Evolutionary conservation across 306 rosid species (phyloP), one percentile per base, ranked within the genome.

Genomic region (Cicer judaicum): DNA sequence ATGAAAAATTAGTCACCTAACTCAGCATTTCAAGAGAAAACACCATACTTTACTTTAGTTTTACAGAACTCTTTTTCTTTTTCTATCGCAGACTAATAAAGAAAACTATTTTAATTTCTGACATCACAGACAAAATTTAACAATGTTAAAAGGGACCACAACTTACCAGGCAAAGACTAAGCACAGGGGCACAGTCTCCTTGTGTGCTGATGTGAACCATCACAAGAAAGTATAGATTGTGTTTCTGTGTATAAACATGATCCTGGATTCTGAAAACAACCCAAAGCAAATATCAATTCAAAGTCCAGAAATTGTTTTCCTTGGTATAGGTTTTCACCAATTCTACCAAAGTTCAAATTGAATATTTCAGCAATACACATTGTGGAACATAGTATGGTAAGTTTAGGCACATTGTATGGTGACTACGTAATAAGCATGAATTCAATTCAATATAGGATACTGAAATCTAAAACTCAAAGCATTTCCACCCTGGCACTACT

Each of bases 131-230:
- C 46, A 34, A 57, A 64, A 53, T 47, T 72, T 40, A 40, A 47
- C 44, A 47, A 34, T 13, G 66, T 44, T 46, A 71, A 48, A 66
- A 44, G 77, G 52, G 76, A 74, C 10, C 44, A 50, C 44, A 64
- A 81, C 84, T 80, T 84, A 89, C 90, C 80, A 21, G 79, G 73
- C 63, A 54, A 66, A 64, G 72, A 16, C 86, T 89, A 89, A 3
- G 98, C 98, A 84, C 98, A 93, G 66, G 98, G 98, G 80, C 98
- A 93, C 39, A 93, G 86, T 84, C 98, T 86, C 87, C 85, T 88
- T 66, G 96, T 91, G 83, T 86, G 84, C 65, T 73, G 94, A 81
- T 89, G 91, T 16, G 84, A 91, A 83, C 98, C 98, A 76, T 88
- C 93, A 73, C 98, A 93, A 68, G 98, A 87, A 83, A 91, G 89